Evolutionary conservation across 768 basidiomycete species (phyloP).

Genomic region (Russula emetica): DNA sequence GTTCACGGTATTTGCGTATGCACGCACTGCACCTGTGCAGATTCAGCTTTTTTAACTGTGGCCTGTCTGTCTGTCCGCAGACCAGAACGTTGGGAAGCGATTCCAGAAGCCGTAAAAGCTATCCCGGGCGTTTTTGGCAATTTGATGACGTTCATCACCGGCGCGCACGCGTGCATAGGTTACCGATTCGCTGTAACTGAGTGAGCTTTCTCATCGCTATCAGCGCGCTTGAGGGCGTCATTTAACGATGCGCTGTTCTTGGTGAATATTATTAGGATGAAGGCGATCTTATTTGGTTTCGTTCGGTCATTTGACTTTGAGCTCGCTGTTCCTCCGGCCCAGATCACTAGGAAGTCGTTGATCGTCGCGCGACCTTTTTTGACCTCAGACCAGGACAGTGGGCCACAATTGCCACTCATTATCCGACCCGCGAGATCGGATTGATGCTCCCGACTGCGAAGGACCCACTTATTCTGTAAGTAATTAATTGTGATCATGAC

Average conservation of each 20-base stretch:
- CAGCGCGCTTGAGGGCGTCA: too few species aligned
- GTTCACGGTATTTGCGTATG: neutral
- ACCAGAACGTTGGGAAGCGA: constrained; percentile 28
- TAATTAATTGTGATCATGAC: neutral
- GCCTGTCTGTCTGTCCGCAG: too few species aligned
- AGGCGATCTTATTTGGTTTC: constrained; percentile 30
- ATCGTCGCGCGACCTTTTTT: constrained; percentile 26
- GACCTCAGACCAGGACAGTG: constrained; percentile 3
- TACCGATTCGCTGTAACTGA: constrained; percentile 27
- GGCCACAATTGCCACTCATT: constrained; percentile 25
- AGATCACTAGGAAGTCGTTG: constrained; percentile 15
- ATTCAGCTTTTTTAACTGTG: too few species aligned
- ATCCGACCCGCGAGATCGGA: constrained; percentile 17
- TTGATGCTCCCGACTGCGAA: neutral
- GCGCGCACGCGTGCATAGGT: constrained; percentile 28
- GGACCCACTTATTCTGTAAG: neutral
- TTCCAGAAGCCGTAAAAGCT: constrained; percentile 15
- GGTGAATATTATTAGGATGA: constrained; percentile 26
- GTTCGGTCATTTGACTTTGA: constrained; percentile 31
- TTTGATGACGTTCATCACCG: constrained; percentile 23
- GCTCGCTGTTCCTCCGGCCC: constrained; percentile 14
- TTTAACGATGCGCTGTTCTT: neutral
- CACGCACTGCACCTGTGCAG: neutral
- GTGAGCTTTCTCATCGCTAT: constrained; percentile 3
- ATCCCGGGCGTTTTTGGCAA: constrained; percentile 24